phyloP scores from a whole-genome alignment of 495 filamentous ascomycete species.

The Cetradonia linearis region DNA sequence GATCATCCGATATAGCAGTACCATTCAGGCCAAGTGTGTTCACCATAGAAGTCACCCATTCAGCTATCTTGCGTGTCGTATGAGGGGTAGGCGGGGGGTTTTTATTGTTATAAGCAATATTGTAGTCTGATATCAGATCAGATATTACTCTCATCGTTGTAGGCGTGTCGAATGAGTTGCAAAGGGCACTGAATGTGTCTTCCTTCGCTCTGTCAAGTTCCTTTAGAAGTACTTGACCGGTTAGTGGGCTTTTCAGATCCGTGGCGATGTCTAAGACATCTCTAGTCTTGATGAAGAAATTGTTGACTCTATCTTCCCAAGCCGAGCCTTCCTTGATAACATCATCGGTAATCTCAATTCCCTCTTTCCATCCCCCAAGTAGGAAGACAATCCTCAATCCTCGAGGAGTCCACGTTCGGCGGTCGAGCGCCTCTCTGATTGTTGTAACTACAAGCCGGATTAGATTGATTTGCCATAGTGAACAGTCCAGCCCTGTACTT shows the following conservation, averaged over 20 bases:
- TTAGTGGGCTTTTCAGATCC: background rate
- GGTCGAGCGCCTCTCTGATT: slow-evolving; percentile 68
- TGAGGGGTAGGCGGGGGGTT: slow-evolving; percentile 41
- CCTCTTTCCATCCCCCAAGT: slow-evolving; percentile 79
- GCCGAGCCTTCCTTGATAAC: slow-evolving; percentile 58
- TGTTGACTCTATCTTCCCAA: slow-evolving; percentile 78
- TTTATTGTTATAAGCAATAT: slow-evolving; percentile 58
- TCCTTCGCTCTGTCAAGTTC: slow-evolving; percentile 53
- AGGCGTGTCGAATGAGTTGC: slow-evolving; percentile 85
- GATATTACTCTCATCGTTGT: slow-evolving; percentile 63
- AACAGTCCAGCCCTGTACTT: background rate
- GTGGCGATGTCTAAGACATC: slow-evolving; percentile 34
- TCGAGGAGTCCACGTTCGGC: slow-evolving; percentile 70
- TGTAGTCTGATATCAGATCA: slow-evolving; percentile 64
- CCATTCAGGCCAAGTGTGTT: slow-evolving; percentile 77
- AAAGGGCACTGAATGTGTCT: slow-evolving; percentile 55
- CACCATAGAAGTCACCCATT: slow-evolving; percentile 76
- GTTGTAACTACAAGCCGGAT: slow-evolving; percentile 49
- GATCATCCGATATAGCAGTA: slow-evolving; percentile 41
- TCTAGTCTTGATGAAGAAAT: slow-evolving; percentile 77
- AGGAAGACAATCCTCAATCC: slow-evolving; percentile 79
- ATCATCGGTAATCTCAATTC: slow-evolving; percentile 80
- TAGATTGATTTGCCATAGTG: background rate
- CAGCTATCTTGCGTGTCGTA: slow-evolving; percentile 47
- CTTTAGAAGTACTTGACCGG: slow-evolving; percentile 23